Percentiles rank a stretch among this genome's conserved stretches.
Evolutionary conservation across 345 rosid species (phyloP).

Genomic region (Salix caprea): DNA sequence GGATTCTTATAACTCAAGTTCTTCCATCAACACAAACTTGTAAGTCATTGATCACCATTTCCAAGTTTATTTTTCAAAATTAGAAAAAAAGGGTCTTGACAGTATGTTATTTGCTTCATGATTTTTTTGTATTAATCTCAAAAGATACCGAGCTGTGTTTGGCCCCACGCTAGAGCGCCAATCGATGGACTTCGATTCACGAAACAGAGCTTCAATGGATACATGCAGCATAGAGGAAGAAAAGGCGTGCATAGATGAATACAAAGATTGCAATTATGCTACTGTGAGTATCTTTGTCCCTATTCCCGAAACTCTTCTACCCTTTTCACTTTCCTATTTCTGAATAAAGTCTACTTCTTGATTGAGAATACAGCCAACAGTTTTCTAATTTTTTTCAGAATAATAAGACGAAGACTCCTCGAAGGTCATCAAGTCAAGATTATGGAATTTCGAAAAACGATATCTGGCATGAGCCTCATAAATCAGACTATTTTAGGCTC

Average conservation of each 20-base stretch:
- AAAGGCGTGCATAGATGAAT: conserved; percentile 22
- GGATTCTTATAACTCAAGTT: conserved; percentile 40
- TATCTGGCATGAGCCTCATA: conserved; percentile 23
- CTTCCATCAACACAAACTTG: conserved; percentile 39
- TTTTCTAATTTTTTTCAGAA: conserved; percentile 27
- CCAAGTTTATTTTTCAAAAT: not conserved
- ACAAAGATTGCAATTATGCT: conserved; percentile 31
- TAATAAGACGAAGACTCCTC: conserved; percentile 15
- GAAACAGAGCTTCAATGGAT: conserved; percentile 24
- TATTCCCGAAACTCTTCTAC: not conserved
- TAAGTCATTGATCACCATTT: conserved; percentile 24
- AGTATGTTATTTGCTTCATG: not conserved
- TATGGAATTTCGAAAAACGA: conserved; percentile 12
- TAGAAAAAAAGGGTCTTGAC: not conserved
- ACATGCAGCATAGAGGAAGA: conserved; percentile 20
- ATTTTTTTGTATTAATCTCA: not conserved
- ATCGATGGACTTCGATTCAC: conserved; percentile 21
- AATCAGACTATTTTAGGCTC: conserved; percentile 24
- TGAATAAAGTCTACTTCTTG: not conserved
- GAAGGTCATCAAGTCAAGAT: conserved; percentile 24
- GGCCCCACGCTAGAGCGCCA: conserved; percentile 26
- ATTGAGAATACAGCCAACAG: conserved; percentile 5
- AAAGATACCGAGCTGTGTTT: conserved; percentile 49
- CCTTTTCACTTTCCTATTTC: not conserved
- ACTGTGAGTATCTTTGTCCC: conserved; percentile 31